A percentile compares a stretch with the other conserved stretches of the same genome.
phyloP scores from a whole-genome alignment of 768 basidiomycete species.

The Mycena haematopus region DNA sequence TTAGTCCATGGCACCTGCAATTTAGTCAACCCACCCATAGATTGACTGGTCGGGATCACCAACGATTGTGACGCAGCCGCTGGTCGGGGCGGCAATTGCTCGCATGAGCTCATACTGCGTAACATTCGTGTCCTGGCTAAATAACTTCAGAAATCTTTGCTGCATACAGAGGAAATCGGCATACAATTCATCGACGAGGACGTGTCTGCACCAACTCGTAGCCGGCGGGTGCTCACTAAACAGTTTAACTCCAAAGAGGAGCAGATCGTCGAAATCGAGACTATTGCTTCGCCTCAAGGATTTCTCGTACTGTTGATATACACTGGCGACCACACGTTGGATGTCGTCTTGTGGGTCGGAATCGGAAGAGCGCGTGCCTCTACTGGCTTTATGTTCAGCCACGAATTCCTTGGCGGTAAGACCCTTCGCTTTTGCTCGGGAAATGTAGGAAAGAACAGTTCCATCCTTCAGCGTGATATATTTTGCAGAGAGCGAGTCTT shows the following conservation, averaged over 20 bases:
- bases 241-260: slow-evolving; percentile 73
- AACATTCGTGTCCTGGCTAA: slow-evolving; percentile 80
- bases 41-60: slow-evolving; percentile 92
- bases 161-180: slow-evolving; percentile 35
- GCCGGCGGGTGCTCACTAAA: slow-evolving; percentile 58
- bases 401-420: slow-evolving; percentile 56
- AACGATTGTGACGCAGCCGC: slow-evolving; percentile 73
- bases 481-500: slow-evolving; percentile 50
- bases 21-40: slow-evolving; percentile 2
- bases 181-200: slow-evolving; percentile 85
- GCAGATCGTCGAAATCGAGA: slow-evolving; percentile 88
- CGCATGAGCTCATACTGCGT: slow-evolving; percentile 85
- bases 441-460: slow-evolving; percentile 66
- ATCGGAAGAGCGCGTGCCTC: slow-evolving; percentile 16
- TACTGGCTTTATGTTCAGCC: slow-evolving; percentile 32
- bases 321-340: slow-evolving; percentile 50
- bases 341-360: slow-evolving; percentile 35
- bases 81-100: slow-evolving; percentile 55
- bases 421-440: slow-evolving; percentile 77
- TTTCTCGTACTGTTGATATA: slow-evolving; percentile 73
- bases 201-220: slow-evolving; percentile 66
- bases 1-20: not conserved
- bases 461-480: slow-evolving; percentile 62
- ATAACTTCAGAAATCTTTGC: not conserved
- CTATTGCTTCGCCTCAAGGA: slow-evolving; percentile 66